These are phyloP conservation scores for Kodamaea derodonti DNA, from an alignment of 1,139 yeast species.

Conservation along the genomic window DNA sequence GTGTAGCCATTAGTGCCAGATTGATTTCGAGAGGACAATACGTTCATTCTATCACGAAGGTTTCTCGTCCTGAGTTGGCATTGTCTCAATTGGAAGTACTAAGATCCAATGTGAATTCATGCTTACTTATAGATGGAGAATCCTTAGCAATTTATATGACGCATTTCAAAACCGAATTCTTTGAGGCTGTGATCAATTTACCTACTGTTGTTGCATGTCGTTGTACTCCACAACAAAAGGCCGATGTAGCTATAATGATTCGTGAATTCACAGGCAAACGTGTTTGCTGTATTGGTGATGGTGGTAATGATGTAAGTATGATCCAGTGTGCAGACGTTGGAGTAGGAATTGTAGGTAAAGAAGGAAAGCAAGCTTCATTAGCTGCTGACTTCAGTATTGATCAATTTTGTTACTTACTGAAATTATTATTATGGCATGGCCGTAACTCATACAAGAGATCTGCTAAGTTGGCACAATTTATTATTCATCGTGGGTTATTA, in stretches of 20 bases:
- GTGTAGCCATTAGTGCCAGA: slow-evolving; percentile 93
- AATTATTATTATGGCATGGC: slow-evolving; percentile 94
- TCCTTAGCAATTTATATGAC: slow-evolving; percentile 70
- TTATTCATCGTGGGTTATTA: slow-evolving; percentile 91
- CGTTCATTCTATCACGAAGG: slow-evolving; percentile 78
- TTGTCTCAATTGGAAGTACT: slow-evolving; percentile 71
- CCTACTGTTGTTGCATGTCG: slow-evolving; percentile 97
- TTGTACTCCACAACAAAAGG: slow-evolving; percentile 98
- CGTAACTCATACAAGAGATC: slow-evolving; percentile 94
- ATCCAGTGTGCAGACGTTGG: slow-evolving; percentile 99
- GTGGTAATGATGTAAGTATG: slow-evolving; percentile 99
- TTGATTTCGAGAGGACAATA: slow-evolving; percentile 91
- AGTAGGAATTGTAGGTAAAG: slow-evolving; percentile 98
- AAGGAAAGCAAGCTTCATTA: slow-evolving; percentile 93
- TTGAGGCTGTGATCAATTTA: slow-evolving; percentile 65
- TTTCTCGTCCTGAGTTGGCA: slow-evolving; percentile 60
- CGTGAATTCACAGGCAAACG: slow-evolving; percentile 78
- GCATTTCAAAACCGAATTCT: slow-evolving; percentile 65
- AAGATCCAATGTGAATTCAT: slow-evolving; percentile 61
- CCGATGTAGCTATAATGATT: slow-evolving; percentile 84
- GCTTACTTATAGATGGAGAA: slow-evolving; percentile 91
- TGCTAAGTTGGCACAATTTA: slow-evolving; percentile 91
- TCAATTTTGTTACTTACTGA: slow-evolving; percentile 86
- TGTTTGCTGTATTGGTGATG: slow-evolving; percentile 98
- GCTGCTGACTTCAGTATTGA: slow-evolving; percentile 96